Percentiles rank a stretch among this genome's conserved stretches.
Evolutionary conservation across 2,329 filamentous ascomycete species (phyloP).

Genomic region (Leptodontidium sp.): DNA sequence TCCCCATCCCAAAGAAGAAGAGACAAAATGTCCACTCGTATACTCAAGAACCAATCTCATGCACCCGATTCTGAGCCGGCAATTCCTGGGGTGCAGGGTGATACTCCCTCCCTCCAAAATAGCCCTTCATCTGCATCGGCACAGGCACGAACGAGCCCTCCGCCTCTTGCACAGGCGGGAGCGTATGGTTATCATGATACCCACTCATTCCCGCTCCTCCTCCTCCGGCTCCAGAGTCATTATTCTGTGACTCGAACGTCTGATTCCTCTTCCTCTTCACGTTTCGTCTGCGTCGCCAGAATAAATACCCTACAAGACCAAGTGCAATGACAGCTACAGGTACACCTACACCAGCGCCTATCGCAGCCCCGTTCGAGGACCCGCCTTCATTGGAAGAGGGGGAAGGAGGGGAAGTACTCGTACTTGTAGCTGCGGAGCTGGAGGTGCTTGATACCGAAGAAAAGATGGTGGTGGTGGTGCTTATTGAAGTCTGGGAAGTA

Average conservation of each 20-base stretch:
- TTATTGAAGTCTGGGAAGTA: conserved; percentile 22
- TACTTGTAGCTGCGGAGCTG: not conserved
- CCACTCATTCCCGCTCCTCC: conserved; percentile 6
- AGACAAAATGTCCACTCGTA: not conserved
- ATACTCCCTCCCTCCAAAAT: conserved; percentile 23
- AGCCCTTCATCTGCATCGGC: conserved; percentile 18
- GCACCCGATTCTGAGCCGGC: conserved; percentile 14
- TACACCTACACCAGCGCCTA: conserved; percentile 35
- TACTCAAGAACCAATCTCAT: conserved; percentile 26
- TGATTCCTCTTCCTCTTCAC: not conserved
- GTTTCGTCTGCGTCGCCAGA: conserved; percentile 24
- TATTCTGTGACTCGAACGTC: conserved; percentile 22
- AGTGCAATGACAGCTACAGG: conserved; percentile 27
- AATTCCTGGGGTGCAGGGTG: conserved; percentile 13
- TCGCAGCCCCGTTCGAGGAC: conserved; percentile 24
- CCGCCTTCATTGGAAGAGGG: conserved; percentile 8
- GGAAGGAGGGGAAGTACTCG: not conserved
- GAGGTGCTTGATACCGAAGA: conserved; percentile 3
- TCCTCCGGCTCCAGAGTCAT: not conserved
- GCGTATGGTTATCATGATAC: conserved; percentile 14
- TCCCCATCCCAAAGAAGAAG: not conserved
- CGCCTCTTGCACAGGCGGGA: not conserved
- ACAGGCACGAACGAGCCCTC: not conserved
- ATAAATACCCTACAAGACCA: conserved; percentile 28
- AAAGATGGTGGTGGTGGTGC: conserved; percentile 19